A percentile compares a stretch with the other conserved stretches of the same genome.
Conservation (phyloP, 352 stramenopile species). For the Phytopythium vexans region DNA sequence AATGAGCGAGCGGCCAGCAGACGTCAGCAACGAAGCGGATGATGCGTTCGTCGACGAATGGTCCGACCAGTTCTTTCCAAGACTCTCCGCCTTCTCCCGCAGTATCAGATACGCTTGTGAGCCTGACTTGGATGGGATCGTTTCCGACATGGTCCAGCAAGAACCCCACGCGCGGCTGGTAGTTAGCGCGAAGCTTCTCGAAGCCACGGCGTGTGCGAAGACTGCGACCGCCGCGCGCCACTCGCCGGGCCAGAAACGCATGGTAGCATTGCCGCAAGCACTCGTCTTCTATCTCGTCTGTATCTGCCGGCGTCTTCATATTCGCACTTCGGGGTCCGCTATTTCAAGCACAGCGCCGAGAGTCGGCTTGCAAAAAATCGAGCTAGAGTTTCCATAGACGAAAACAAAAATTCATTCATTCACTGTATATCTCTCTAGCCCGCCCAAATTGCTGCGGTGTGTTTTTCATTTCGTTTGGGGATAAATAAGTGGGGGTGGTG, state of each 20-base stretch:
- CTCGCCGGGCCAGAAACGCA: constrained; percentile 13
- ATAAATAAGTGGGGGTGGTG: neutral
- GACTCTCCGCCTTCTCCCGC: constrained; percentile 1
- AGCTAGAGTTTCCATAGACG: no score
- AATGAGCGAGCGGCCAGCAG: constrained; percentile 49
- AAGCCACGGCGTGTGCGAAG: constrained; percentile 24
- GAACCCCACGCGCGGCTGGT: constrained; percentile 25
- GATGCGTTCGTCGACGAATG: constrained; percentile 40
- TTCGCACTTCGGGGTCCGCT: neutral
- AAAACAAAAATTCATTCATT: neutral
- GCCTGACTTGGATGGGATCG: no score
- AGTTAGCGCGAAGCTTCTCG: constrained; percentile 25
- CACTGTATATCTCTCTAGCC: no score
- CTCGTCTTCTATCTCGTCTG: neutral
- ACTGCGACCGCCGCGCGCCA: constrained; percentile 16
- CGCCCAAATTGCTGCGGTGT: no score
- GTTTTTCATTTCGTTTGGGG: neutral
- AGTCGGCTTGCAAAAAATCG: no score
- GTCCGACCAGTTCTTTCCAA: constrained; percentile 16
- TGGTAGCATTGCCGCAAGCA: constrained; percentile 15
- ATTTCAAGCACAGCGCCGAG: neutral
- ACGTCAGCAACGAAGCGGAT: constrained; percentile 33
- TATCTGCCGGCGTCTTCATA: neutral
- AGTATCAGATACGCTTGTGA: neutral
- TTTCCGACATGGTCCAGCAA: constrained; percentile 1